These are phyloP conservation scores for Setaria viridis DNA, from an alignment of 202 grass and related monocot genomes.

Conservation along the genomic window DNA sequence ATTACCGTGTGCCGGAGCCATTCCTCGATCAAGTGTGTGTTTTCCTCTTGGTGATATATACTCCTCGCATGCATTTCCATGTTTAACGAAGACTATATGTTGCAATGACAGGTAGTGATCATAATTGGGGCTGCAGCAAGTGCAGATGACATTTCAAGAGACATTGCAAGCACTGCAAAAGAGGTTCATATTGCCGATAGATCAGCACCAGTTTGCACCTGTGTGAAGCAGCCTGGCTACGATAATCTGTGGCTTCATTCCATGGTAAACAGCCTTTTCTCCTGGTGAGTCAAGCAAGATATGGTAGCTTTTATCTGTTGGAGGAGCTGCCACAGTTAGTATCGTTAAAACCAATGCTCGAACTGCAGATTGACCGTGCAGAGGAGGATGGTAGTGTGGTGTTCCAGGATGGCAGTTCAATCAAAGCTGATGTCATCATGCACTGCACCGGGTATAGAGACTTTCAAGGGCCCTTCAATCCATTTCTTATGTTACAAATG, in stretches of 20 bases:
- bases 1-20: constrained; percentile 73
- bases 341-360: constrained; percentile 36
- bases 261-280: constrained; percentile 63
- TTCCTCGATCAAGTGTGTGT: constrained; percentile 74
- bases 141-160: constrained; percentile 87
- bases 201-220: constrained; percentile 50
- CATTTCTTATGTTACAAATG: not conserved
- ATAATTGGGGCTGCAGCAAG: constrained; percentile 78
- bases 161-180: constrained; percentile 67
- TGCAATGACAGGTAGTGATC: constrained; percentile 64
- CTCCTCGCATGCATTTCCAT: not conserved
- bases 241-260: constrained; percentile 85
- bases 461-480: not conserved
- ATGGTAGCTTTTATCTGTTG: constrained; percentile 43
- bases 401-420: constrained; percentile 66
- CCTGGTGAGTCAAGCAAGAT: constrained; percentile 38
- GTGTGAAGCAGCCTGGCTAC: constrained; percentile 62
- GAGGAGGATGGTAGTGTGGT: constrained; percentile 68
- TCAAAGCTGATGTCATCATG: constrained; percentile 81
- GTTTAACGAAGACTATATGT: not conserved
- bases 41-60: constrained; percentile 3
- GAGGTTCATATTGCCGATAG: constrained; percentile 84
- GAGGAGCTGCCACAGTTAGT: constrained; percentile 21
- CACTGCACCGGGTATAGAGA: constrained; percentile 86
- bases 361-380: constrained; percentile 64